Evolutionary conservation across 139 green algal species (phyloP), one percentile per base, ranked within the genome.

Genomic region (Pleodorina starrii): DNA sequence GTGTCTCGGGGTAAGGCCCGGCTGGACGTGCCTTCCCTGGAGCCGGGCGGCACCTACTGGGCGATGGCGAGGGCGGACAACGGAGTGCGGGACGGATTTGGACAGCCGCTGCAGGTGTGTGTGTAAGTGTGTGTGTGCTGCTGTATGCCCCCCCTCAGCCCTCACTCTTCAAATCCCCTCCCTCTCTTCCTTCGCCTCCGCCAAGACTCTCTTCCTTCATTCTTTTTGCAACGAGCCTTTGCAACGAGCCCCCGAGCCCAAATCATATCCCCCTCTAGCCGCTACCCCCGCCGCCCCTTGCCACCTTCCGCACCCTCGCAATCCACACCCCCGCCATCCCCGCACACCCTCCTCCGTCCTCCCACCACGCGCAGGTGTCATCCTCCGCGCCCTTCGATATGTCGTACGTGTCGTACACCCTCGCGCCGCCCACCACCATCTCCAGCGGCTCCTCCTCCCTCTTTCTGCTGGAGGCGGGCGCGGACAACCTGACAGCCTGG

Each of bases 11-110:
- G 88, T 23, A 57, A 7, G 12, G 84, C 90, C 48, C 44, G 73
- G 27, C 40, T 89, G 32, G 11, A 3, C 5, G 91, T 89, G 25
- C 72, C 88, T 19, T 51, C 32, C 1, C 88, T 93, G 32, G 5
- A 68, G 54, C 84, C 84, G 0, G 71, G 50, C 1, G 35, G 10
- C 1, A 17, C 32, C 35, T 90, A 90, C 71, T 17, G 60, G 82
- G 73, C 40, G 32, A 36, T 27, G 10, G 68, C 38, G 5, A 11
- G 35, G 6, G 32, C 35, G 1, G 36, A 46, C 25, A 23, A 9
- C 6, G 36, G 14, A 21, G 78, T 85, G 23, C 38, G 27, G 38
- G 78, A 85, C 35, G 78, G 78, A 1, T 85, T 71, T 36, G 78
- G 38, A 1, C 78, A 85, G 57, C 7, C 23, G 19, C 50, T 73